Evolutionary conservation across 257 asterid species (phyloP), one percentile per base, ranked within the genome.

Genomic region (Gardenia jasminoides): DNA sequence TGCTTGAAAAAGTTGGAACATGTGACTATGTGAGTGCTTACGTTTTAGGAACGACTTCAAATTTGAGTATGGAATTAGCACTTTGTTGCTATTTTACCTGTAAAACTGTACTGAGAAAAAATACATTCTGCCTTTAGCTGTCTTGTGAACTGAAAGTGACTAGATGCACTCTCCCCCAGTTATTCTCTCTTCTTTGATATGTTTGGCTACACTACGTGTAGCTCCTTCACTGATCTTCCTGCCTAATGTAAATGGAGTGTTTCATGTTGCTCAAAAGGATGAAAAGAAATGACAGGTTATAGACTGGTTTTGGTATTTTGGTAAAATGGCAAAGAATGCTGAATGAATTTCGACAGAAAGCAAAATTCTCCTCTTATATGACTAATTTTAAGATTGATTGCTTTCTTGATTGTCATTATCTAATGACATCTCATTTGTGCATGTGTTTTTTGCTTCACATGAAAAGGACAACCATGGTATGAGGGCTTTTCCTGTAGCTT

Each of bases 11-110:
- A 72, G 81, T 76, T 81, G 98, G 97, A 66, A 72, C 70, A 30
- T 95, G 98, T 88, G 92, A 89, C 85, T 95, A 92, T 80, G 99
- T 95, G 79, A 92, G 97, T 82, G 22, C 56, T 47, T 66, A 30
- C 50, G 8, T 68, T 36, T 22, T 11, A 13, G 75, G 50, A 50
- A 19, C 48, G 26, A 31, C 26, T 46, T 24, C 66, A 44, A 30
- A 47, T n/a, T 48, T 24, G 11, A 24, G 19, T 66, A 48, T 46
- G 7, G 62, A 59, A 30, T 39, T 56, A 75, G 54, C n/a, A 61
- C 58, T 62, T 33, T 47, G 76, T 50, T 30, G 30, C 47, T 31
- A 36, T 30, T 17, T 3, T 30, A 72, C 30, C 50, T 15, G 44
- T 61, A 54, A 61, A 16, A 64, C 26, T 33, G 19, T 65, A 28